Evolutionary conservation across 441 rosid species (phyloP), one percentile per base, ranked within the genome.

Genomic region (Populus hybrid): DNA sequence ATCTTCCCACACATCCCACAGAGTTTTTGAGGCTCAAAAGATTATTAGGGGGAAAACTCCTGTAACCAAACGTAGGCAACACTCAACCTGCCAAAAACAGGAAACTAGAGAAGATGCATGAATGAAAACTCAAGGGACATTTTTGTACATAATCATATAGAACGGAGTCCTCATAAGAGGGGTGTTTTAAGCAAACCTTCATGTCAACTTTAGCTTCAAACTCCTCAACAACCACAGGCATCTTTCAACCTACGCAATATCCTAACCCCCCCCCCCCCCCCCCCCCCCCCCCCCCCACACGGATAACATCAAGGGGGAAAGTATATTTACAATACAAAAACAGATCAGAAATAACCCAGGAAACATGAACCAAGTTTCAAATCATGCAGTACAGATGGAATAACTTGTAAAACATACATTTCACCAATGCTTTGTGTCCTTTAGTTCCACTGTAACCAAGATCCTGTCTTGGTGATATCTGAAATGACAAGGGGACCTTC

Each of bases 31-130:
- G 79, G 72, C 82, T 86, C 91, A 79, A 88, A 83, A 75, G n/a
- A n/a, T 82, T 84, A 80, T 85, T 87, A 59, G 24, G 69, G 76
- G 92, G n/a, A 84, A 74, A 94, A 81, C 35, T 70, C 77, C 80
- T 89, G 91, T 76, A 90, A 82, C 85, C n/a, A 93, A 84, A 70
- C 92, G 93, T 65, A 93, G 78, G 86, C 99, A 94, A 69, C 85
- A 87, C 83, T 87, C 95, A 81, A 86, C 88, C 99, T 97, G 85
- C 83, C 85, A 83, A 87, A 82, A 65, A 63, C 69, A 61, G 61
- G n/a, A 82, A 82, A 24, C 69, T 67, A 70, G 23, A 82, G 63
- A 80, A 72, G 70, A n/a, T 53, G 34, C n/a, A 73, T 70, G 71
- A 71, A 63, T 32, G 24, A 78, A 53, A 63, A n/a, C 34, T 57